A percentile compares a stretch with the other conserved stretches of the same genome.
Evolutionary conservation across 2,329 filamentous ascomycete genomes (phyloP).

Genomic region (Lasiodiplodia hormozganensis): DNA sequence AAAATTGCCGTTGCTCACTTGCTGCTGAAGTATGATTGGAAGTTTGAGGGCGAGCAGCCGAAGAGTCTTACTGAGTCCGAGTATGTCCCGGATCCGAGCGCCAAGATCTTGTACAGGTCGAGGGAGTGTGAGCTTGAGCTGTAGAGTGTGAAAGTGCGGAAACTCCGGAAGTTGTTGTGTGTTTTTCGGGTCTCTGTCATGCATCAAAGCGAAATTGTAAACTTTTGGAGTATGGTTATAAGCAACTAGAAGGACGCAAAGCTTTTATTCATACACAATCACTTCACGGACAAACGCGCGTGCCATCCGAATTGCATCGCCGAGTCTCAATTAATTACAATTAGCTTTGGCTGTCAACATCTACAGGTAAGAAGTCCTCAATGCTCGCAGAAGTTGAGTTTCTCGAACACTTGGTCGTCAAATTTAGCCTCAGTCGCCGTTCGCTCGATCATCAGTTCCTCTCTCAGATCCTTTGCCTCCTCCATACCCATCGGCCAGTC

Average conservation of each 20-base stretch:
- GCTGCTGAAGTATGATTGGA: slow-evolving; percentile 31
- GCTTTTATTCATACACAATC: too few species aligned
- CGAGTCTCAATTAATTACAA: too few species aligned
- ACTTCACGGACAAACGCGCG: too few species aligned
- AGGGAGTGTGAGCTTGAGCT: background rate
- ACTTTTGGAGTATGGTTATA: too few species aligned
- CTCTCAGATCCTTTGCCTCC: slow-evolving; percentile 33
- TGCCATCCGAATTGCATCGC: accelerated
- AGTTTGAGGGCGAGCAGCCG: background rate
- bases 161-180: too few species aligned
- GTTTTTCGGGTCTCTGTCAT: too few species aligned
- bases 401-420: slow-evolving; percentile 13
- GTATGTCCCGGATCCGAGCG: background rate
- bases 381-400: slow-evolving; percentile 34
- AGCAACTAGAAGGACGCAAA: too few species aligned
- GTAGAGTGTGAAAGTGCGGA: background rate
- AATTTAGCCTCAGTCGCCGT: background rate
- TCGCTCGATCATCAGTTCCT: slow-evolving; percentile 25
- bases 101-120: background rate
- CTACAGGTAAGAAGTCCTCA: too few species aligned
- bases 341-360: too few species aligned
- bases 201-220: too few species aligned
- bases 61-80: slow-evolving; percentile 1
- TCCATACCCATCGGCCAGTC: slow-evolving; percentile 32
- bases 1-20: slow-evolving; percentile 30